phyloP scores from a whole-genome alignment of 2,329 filamentous ascomycete species.

The Aspergillus floridensis region DNA sequence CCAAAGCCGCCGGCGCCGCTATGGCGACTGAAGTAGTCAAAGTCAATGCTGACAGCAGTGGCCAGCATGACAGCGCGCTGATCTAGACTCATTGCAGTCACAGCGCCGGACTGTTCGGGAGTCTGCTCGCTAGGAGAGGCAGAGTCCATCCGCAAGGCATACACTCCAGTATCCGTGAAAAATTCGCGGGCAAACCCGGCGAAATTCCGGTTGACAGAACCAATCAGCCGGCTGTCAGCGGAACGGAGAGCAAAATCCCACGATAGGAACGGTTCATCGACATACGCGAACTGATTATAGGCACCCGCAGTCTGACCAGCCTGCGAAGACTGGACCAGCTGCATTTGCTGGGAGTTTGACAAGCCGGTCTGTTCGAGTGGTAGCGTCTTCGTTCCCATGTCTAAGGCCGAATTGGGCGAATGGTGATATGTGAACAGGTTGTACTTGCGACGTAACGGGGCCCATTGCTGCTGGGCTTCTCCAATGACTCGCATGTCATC shows the following conservation, averaged over 20 bases:
- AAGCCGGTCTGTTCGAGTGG: slow-evolving; percentile 47
- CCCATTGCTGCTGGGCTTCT: slow-evolving; percentile 64
- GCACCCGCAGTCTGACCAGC: slow-evolving; percentile 38
- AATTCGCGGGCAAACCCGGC: slow-evolving; percentile 61
- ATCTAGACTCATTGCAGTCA: slow-evolving; percentile 61
- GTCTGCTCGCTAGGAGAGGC: slow-evolving; percentile 45
- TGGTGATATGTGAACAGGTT: slow-evolving; percentile 61
- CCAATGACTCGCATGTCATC: slow-evolving; percentile 62
- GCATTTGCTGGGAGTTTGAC: slow-evolving; percentile 49
- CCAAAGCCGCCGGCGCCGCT: slow-evolving; percentile 49
- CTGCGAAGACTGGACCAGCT: slow-evolving; percentile 31
- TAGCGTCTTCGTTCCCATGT: slow-evolving; percentile 40
- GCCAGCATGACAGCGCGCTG: slow-evolving; percentile 66
- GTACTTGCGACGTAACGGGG: slow-evolving; percentile 61
- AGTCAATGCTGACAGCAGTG: slow-evolving; percentile 63
- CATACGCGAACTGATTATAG: slow-evolving; percentile 60
- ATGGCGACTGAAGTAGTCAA: slow-evolving; percentile 66
- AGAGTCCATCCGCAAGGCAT: slow-evolving; percentile 63
- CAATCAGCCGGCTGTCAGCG: slow-evolving; percentile 52
- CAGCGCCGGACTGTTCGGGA: slow-evolving; percentile 19
- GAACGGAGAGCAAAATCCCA: slow-evolving; percentile 63
- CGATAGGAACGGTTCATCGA: slow-evolving; percentile 62
- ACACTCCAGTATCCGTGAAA: slow-evolving; percentile 65
- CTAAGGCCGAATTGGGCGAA: slow-evolving; percentile 36
- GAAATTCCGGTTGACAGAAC: slow-evolving; percentile 64